Conservation (phyloP, 2,329 filamentous ascomycete genomes). For the Aspergillus niger region DNA sequence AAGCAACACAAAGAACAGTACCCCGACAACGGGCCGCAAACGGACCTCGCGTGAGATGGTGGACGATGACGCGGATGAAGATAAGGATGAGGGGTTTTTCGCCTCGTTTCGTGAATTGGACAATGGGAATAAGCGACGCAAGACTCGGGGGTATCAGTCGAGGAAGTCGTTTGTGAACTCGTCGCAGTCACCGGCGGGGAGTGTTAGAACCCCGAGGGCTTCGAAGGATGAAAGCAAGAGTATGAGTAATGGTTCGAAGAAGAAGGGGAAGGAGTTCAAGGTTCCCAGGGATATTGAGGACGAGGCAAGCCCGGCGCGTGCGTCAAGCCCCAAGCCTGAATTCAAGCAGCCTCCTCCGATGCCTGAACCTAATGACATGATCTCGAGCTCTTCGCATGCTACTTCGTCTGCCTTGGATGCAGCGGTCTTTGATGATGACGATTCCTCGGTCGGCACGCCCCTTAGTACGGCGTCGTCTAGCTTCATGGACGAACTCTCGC, state of each 20-base stretch:
- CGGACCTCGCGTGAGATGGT: slow-evolving; percentile 15
- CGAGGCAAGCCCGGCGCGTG: slow-evolving; percentile 6
- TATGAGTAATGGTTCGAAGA: slow-evolving; percentile 4
- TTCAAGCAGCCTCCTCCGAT: slow-evolving; percentile 32
- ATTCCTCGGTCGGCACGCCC: slow-evolving; percentile 34
- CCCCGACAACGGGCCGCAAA: slow-evolving; percentile 16
- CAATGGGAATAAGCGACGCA: slow-evolving; percentile 16
- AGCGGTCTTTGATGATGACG: slow-evolving; percentile 27
- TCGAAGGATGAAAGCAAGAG: slow-evolving; percentile 12
- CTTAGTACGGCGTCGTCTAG: slow-evolving; percentile 32
- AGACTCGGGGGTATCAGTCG: slow-evolving; percentile 19
- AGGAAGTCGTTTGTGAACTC: slow-evolving; percentile 16
- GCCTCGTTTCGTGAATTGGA: slow-evolving; percentile 13
- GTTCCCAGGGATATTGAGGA: slow-evolving; percentile 29
- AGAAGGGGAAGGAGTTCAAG: slow-evolving; percentile 23
- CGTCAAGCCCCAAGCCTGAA: slow-evolving; percentile 11
- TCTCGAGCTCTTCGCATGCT: slow-evolving; percentile 33
- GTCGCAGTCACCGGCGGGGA: slow-evolving; percentile 15
- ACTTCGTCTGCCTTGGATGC: slow-evolving; percentile 25
- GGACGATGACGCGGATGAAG: not conserved
- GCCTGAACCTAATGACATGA: slow-evolving; percentile 19
- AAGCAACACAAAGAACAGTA: slow-evolving; percentile 8
- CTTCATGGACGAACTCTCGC: slow-evolving; percentile 22
- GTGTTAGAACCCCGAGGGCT: slow-evolving; percentile 9
- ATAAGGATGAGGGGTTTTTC: slow-evolving; percentile 13